phyloP scores from a whole-genome alignment of 345 rosid genomes.

The Aquilaria malaccensis region DNA sequence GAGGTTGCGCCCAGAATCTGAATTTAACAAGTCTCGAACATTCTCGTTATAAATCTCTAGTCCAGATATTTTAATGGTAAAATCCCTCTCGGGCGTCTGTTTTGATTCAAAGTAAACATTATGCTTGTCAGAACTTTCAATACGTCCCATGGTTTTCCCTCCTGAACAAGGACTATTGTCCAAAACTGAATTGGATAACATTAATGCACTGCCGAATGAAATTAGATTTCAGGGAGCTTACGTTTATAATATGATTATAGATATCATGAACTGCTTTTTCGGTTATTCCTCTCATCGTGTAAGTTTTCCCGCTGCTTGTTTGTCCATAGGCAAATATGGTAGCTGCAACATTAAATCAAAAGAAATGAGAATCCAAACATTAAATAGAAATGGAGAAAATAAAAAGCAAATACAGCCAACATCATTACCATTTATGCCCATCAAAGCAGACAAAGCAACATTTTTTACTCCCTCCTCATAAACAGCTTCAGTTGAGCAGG shows the following conservation, averaged over 20 bases:
- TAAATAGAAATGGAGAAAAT: background rate
- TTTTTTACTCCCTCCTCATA: conserved; percentile 97
- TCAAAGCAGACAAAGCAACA: conserved; percentile 93
- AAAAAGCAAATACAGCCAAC: conserved; percentile 1
- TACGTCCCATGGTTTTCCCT: background rate
- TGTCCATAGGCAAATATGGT: conserved; percentile 98
- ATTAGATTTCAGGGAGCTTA: conserved; percentile 24
- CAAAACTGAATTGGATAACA: conserved; percentile 2
- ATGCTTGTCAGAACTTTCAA: background rate
- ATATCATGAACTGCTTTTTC: conserved; percentile 97
- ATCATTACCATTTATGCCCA: conserved; percentile 83
- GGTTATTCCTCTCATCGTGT: conserved; percentile 96
- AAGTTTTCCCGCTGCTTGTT: conserved; percentile 99
- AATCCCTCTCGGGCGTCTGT: conserved; percentile 97
- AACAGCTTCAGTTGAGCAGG: conserved; percentile 62
- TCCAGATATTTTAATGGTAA: conserved; percentile 89
- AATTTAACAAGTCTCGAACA: conserved; percentile 83
- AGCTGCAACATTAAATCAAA: conserved; percentile 37
- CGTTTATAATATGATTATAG: conserved; percentile 75
- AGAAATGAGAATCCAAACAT: background rate
- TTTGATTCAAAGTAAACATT: conserved; percentile 18
- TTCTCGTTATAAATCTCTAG: conserved; percentile 96
- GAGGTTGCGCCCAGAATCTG: conserved; percentile 85
- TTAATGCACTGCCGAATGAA: background rate
- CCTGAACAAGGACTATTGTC: conserved; percentile 1